Evolutionary conservation across 768 basidiomycete genomes (phyloP), one percentile per base, ranked within the genome.

Genomic region (Boletus insuetus): DNA sequence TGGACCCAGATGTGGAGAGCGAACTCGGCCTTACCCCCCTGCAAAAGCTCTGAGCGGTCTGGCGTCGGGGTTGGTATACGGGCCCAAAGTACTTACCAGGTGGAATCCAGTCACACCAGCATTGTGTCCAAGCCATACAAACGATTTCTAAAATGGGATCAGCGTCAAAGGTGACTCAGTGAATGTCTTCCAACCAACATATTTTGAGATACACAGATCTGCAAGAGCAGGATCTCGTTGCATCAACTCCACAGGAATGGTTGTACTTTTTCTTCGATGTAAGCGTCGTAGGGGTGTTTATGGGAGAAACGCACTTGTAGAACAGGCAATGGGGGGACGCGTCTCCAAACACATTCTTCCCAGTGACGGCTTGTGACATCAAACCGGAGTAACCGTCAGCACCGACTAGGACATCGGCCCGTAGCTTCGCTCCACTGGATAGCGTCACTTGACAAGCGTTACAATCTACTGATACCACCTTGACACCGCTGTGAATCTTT

Each of bases 331-430:
- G 47, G 50, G 64, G 55, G 53, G 72, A 65, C 1, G 58, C 54
- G 6, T 61, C 53, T 0, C 62, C 60, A 48, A 68, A 64, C 20
- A 72, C 72, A 37, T 72, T 65, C 13, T 67, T 61, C 1, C 65
- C 70, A 13, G 72, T 52, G 2, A 80, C 65, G 3, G 70, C 61
- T 22, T 63, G 65, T 37, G 74, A 64, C n/a, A 75, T 68, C 31
- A 78, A 22, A 20, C 82, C 82, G 16, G 70, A 64, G 41, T 71
- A 72, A 7, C 86, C 85, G 64, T 86, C 85, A 4, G 85, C 85
- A 32, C 81, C 84, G 19, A 86, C 74, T 49, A 86, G 69, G 29
- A 85, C 67, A 63, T 87, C 82, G 16, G 78, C 79, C 16, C 59
- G 61, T 10, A 84, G 51, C 13, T 62, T 70, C 48, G 77, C 72